Percentiles rank a stretch among this genome's conserved stretches.
Conservation (phyloP, 352 stramenopile genomes). For the Pythium guiyangense region DNA sequence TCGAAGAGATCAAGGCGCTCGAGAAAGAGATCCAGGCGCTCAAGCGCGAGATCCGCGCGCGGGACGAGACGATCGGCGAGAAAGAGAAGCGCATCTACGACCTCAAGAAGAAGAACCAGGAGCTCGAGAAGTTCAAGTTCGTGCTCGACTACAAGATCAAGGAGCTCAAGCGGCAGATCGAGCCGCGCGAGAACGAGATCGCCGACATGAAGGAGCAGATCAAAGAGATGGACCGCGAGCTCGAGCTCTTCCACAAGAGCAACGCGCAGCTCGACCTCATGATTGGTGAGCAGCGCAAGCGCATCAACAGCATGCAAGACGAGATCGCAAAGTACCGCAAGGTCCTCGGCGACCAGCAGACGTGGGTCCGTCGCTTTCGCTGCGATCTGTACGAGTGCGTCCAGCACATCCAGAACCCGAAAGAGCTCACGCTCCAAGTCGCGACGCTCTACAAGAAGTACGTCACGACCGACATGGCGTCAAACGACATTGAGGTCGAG, state of each 20-base stretch:
- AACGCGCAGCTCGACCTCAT: constrained; percentile 93
- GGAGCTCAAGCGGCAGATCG: constrained; percentile 95
- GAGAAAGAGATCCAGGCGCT: constrained; percentile 92
- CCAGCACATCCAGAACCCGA: constrained; percentile 67
- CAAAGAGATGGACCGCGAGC: constrained; percentile 93
- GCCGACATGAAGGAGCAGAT: constrained; percentile 93
- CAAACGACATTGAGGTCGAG: constrained; percentile 55
- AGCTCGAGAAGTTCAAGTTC: constrained; percentile 97
- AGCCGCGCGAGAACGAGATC: constrained; percentile 95
- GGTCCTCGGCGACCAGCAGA: constrained; percentile 54
- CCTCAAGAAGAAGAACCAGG: constrained; percentile 97
- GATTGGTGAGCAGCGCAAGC: constrained; percentile 91
- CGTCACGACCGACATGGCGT: constrained; percentile 33
- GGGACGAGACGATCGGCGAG: constrained; percentile 93
- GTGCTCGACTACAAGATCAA: constrained; percentile 97
- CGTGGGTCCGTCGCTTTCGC: constrained; percentile 70
- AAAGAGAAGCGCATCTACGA: constrained; percentile 97
- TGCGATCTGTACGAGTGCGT: constrained; percentile 84
- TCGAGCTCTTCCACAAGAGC: constrained; percentile 95
- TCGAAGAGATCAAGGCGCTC: constrained; percentile 89
- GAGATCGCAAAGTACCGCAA: constrained; percentile 64
- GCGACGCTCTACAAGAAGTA: constrained; percentile 75
- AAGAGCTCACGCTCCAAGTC: constrained; percentile 73
- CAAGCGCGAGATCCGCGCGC: constrained; percentile 91
- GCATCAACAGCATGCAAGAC: constrained; percentile 90